A percentile compares a stretch with the other conserved stretches of the same genome.
Conservation (phyloP, 768 basidiomycete species). For the Leccinum subgranulosum region DNA sequence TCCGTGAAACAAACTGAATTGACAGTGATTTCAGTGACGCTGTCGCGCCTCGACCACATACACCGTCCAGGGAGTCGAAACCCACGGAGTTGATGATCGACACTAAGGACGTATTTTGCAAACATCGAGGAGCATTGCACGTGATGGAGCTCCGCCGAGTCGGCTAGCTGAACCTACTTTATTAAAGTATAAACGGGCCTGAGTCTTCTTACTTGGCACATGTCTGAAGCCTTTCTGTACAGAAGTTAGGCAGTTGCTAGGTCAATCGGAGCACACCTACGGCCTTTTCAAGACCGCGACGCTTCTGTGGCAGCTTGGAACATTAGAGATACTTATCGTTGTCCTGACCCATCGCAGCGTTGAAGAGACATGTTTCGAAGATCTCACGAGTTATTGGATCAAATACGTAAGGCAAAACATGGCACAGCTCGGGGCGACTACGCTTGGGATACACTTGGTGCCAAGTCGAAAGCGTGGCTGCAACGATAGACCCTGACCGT, state of each 20-base stretch:
- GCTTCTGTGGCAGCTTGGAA: too few relatives aligned
- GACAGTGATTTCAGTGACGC: neutral
- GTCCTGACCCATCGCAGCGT: too few relatives aligned
- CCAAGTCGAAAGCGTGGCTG: neutral
- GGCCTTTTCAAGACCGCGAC: too few relatives aligned
- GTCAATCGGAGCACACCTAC: neutral
- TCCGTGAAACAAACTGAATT: neutral
- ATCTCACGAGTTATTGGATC: neutral
- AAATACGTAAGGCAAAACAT: neutral
- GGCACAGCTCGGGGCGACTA: neutral
- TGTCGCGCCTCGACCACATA: neutral
- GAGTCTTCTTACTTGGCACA: too few relatives aligned
- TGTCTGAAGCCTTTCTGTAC: neutral
- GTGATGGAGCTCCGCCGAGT: neutral
- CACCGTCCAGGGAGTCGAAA: neutral
- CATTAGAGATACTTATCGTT: too few relatives aligned
- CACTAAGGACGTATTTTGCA: neutral
- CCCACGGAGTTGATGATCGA: neutral
- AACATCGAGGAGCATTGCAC: neutral
- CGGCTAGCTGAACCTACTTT: neutral
- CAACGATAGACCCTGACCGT: neutral
- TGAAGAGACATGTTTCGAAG: neutral
- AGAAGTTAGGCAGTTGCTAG: too few relatives aligned
- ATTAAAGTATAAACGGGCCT: neutral
- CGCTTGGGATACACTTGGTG: too few relatives aligned